Evolutionary conservation across 78 protist genomes (phyloP), one percentile per base, ranked within the genome.

Genomic region (Emiliania huxleyi): DNA sequence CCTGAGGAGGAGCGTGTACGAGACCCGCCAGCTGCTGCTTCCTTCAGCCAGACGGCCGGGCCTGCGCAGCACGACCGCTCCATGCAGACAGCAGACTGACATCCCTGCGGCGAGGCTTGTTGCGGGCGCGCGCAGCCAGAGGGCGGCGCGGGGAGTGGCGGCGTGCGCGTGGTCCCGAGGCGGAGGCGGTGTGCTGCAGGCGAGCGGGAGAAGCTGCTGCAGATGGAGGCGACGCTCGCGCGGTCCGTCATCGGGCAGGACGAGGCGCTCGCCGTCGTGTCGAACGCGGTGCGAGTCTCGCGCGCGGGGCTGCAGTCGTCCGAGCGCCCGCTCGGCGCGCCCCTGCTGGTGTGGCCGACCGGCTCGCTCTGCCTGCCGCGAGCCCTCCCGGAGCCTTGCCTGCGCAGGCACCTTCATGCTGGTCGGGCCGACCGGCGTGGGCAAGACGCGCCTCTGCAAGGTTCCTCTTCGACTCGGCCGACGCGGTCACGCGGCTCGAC

Each of bases 401-500:
- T n/a, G n/a, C n/a, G n/a, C n/a, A n/a, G n/a, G n/a, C n/a, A 45
- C 40, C 26, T 95, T 95, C 62, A 19, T 95, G 91, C 94, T 95
- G 71, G 44, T 95, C 69, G 96, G 96, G 26, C 96, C 96, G 21
- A 94, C 96, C 3, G 96, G 96, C 26, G 96, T 95, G 12, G 96
- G 96, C n/a, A 95, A 95, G 91, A 95, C 96, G 38, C 94, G 93
- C 46, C 90, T 95, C 26, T 83, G 94, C 91, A 95, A 95, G 91
- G 11, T 46, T 96, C 81, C 97, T 98, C 35, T 99, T 98, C 75
- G 98, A 99, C 94, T 95, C 97, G 52, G 99, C 98, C 15, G 35
- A 29, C 33, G 49, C 94, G 44, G 77, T 95, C 26, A 43, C 56
- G 25, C 71, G 95, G 23, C 21, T 95, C 52, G 95, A 95, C 91